Percentiles rank a stretch among this genome's conserved stretches.
Conservation (phyloP, 345 rosid species). For the Psidium guajava region DNA sequence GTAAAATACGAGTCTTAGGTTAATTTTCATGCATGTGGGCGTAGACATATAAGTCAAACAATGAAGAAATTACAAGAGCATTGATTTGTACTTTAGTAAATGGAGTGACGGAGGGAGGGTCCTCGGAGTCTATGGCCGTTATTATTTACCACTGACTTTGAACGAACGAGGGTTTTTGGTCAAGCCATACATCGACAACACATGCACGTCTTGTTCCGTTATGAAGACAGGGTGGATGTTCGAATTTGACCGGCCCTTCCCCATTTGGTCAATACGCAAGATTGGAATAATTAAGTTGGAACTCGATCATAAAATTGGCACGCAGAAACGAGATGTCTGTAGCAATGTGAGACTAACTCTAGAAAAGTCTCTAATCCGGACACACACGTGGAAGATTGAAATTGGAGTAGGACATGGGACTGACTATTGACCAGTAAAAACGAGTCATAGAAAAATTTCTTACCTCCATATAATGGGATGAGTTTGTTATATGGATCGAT, state of each 20-base stretch:
- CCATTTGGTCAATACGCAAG: not conserved
- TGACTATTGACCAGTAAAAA: not conserved
- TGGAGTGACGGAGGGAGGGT: not conserved
- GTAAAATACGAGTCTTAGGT: not conserved
- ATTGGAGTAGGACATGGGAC: not conserved
- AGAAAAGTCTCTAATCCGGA: not conserved
- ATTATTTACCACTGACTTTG: not conserved
- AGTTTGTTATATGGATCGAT: no score
- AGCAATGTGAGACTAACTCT: not conserved
- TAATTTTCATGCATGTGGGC: not conserved
- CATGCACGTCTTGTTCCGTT: not conserved
- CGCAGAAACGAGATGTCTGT: not conserved
- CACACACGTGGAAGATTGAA: not conserved
- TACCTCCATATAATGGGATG: no score
- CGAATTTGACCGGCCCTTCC: not conserved
- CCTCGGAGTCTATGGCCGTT: not conserved
- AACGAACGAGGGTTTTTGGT: not conserved
- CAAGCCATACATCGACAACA: not conserved
- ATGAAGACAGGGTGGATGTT: not conserved
- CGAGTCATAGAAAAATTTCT: no score
- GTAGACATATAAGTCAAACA: not conserved
- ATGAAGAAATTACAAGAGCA: not conserved
- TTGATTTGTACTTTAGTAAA: not conserved
- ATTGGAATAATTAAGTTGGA: not conserved
- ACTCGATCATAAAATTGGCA: not conserved